Base-by-base conservation (phyloP, 108 stramenopile species). In the Cyclotella baltica region DNA sequence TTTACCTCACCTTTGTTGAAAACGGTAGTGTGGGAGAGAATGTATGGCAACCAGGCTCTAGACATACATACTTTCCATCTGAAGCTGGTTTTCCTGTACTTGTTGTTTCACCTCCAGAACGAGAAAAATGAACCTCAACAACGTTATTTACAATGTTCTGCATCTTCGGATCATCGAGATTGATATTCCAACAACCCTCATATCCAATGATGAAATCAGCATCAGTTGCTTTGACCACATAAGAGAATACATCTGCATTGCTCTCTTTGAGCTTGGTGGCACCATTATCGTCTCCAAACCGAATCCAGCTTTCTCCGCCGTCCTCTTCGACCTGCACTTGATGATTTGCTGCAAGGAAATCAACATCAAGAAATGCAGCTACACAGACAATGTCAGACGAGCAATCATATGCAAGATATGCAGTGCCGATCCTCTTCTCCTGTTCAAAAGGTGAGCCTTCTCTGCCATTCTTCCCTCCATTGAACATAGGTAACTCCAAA, bases 371-470 rank as follows among this genome's bases (percentile, higher is more conserved):
- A 13, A 36, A 34, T 36, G 61, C 61, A 8, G 61, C 25, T 36
- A 37, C 35, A 62, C 61, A 62, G 2, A 62, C 31, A 37, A 62
- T 35, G 34, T 62, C 16, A 34, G 19, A 15, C 15, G 16, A 36
- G 61, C 61, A 62, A 35, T 62, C 61, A 62, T 62, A 62, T 36
- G 61, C 61, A 36, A 62, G 61, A 34, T 35, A 62, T 15, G 61
- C 28, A 20, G 61, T 62, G 13, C 61, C 61, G 22, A 62, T 62
- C 61, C 61, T 62, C 1, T 10, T 34, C 22, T 62, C 33, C 36
- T 62, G 61, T 16, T 62, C 6, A 13, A 36, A 36, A 62, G 61
- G 61, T 1, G 1, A 2, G 33, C 35, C 35, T 1, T 48, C 6
- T 48, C n/a, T 48, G 47, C 61, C 61, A 35, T 62, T 62, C 35